Base-by-base conservation (phyloP, 495 filamentous ascomycete species). In the Penicillium verhagenii region DNA sequence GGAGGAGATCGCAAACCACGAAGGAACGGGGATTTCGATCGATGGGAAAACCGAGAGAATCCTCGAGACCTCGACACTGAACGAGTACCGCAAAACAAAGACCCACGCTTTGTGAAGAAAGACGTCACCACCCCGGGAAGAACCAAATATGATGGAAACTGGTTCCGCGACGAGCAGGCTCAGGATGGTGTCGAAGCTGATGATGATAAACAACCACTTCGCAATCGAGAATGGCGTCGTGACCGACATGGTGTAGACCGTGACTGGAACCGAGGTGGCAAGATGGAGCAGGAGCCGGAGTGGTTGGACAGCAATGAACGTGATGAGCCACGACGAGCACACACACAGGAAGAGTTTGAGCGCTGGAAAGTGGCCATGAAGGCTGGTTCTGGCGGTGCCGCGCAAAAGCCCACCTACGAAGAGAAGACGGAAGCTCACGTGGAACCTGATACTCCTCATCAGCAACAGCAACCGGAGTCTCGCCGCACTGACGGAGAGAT, bases 311-410 rank as follows among this genome's bases (percentile, higher is more conserved):
- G 89, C 52, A 86, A 85, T 29, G 83, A 83, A 35, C 89, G 87
- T 45, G 82, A 86, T 46, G 86, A 86, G 56, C 67, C 79, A 40
- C 83, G 77, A 50, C 74, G 84, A 52, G 84, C 78, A 16, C 89
- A 88, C 64, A 96, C 89, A 9, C 86, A 89, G 64, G 91, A 95
- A 63, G 91, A 97, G 51, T 97, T 98, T 68, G 87, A 96, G 71
- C 87, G 87, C 54, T 98, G 95, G 84, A 96, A 97, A 73, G 90
- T 94, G 59, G 78, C 75, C 46, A 95, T 96, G 92, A 96, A 93
- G 68, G 85, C 86, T 24, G 70, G 75, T 65, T 74, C 73, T 40
- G 61, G 58, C 35, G 61, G 57, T n/a, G 26, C 58, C 52, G 50
- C 58, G 28, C 54, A 59, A 20, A 56, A 58, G 37, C 24, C 64